phyloP scores from a whole-genome alignment of 2,329 filamentous ascomycete species.

The Trichoderma hamatum region DNA sequence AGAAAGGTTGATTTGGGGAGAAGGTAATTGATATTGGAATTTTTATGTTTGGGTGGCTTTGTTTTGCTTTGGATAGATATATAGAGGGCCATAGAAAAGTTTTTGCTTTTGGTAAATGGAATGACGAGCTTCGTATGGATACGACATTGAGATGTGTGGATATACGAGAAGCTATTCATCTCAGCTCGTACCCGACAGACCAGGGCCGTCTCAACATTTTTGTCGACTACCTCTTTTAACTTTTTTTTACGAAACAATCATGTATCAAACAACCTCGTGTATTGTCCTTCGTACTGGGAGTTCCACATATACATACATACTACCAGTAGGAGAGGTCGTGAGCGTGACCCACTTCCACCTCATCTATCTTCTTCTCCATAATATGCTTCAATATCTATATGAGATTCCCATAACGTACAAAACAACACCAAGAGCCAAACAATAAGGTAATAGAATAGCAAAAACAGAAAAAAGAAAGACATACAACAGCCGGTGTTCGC shows the following conservation, averaged over 20 bases:
- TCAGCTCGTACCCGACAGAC: background rate
- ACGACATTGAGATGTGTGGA: background rate
- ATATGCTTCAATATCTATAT: no score
- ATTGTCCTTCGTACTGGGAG: background rate
- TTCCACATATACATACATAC: no score
- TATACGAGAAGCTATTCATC: background rate
- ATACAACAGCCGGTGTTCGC: no score
- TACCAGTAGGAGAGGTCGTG: no score
- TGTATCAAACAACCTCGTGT: background rate
- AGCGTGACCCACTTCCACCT: no score
- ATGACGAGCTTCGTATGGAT: background rate
- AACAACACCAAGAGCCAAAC: no score
- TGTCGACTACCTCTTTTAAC: background rate
- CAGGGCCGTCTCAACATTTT: background rate
- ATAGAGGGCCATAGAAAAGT: background rate
- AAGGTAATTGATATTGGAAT: slow-evolving; percentile 34
- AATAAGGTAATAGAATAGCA: no score
- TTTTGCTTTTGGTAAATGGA: background rate
- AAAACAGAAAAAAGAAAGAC: no score
- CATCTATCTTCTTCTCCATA: no score
- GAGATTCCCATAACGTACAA: no score
- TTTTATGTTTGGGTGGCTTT: background rate
- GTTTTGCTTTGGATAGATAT: background rate
- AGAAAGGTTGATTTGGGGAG: slow-evolving; percentile 57
- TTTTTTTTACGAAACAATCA: background rate